These are phyloP conservation scores for Fomitopsis palustris DNA, from an alignment of 1,284 basidiomycete species.

Conservation along the genomic window DNA sequence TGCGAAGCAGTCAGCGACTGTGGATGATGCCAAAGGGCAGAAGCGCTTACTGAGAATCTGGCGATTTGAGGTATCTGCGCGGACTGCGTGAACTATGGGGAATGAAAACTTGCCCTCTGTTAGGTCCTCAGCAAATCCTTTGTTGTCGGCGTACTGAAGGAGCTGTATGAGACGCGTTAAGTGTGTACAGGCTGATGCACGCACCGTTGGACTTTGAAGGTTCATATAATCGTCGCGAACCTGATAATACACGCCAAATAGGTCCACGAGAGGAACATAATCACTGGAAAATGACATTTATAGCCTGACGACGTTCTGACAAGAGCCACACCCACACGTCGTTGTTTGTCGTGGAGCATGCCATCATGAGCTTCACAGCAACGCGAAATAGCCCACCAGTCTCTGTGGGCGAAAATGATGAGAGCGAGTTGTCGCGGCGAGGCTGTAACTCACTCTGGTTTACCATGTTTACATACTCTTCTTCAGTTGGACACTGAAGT, in stretches of 20 bases:
- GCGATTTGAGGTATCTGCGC: conserved; percentile 70
- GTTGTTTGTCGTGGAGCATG: conserved; percentile 62
- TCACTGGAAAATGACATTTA: conserved; percentile 47
- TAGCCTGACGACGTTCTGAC: not conserved
- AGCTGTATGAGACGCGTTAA: conserved; percentile 1
- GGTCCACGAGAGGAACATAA: conserved; percentile 89
- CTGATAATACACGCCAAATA: conserved; percentile 94
- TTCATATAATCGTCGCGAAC: conserved; percentile 99
- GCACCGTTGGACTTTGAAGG: conserved; percentile 79
- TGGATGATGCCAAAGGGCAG: not conserved
- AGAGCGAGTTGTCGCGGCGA: not conserved
- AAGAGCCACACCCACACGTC: conserved; percentile 48
- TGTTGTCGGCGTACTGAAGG: conserved; percentile 80
- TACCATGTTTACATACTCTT: conserved; percentile 95
- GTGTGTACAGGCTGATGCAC: not conserved
- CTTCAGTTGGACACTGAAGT: conserved; percentile 89
- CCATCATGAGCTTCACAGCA: conserved; percentile 96
- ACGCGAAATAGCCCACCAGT: conserved; percentile 94
- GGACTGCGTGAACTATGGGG: conserved; percentile 86
- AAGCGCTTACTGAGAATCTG: conserved; percentile 75
- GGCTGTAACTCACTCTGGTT: conserved; percentile 77
- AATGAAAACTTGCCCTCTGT: conserved; percentile 97
- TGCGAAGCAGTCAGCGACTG: conserved; percentile 26
- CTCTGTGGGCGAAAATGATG: conserved; percentile 48
- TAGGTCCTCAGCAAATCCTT: conserved; percentile 92